Evolutionary conservation across 345 rosid species (phyloP), one percentile per base, ranked within the genome.

Genomic region (Populus deltoides): DNA sequence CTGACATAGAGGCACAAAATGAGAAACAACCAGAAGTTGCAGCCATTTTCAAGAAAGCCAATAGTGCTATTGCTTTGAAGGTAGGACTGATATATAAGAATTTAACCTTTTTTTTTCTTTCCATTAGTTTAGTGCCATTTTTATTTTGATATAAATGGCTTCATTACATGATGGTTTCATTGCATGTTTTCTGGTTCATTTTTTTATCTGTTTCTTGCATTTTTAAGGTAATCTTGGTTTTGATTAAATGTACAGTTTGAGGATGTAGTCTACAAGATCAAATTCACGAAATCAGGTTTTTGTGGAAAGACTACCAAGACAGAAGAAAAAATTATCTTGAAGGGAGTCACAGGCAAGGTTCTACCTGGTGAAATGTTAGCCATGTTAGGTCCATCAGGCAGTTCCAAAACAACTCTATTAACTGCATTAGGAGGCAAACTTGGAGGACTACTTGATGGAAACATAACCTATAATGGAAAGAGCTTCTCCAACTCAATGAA

Each of bases 381-480:
- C 67, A 81, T 90, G 90, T 78, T 90, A 0, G 93, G 93, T 13
- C 93, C 90, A 0, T 88, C 91, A 2, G 91, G 91, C 8, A 86
- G 89, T 27, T 90, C 90, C 62, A 90, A 90, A 77, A 90, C 93
- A 38, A 90, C 87, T 16, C 73, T 87, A 6, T 55, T 90, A 72
- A 85, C 88, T 1, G 90, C 91, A 11, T 41, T 90, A 29, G 93
- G 91, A 20, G 93, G 90, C n/a, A 78, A 82, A 18, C 78, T 88
- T 33, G 81, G 81, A 24, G 82, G 88, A 10, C 51, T 83, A 62
- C 81, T 87, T 27, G 74, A 75, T 10, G 93, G 91, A 38, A 77
- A 10, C 33, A 83, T 88, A 75, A 77, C 85, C 17, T 90, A 86
- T 85, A 90, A 90, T 61, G 84, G 82, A 71, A 80, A 84, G 35